Evolutionary conservation across 306 rosid species (phyloP).

Genomic region (Hippophae tibetana): DNA sequence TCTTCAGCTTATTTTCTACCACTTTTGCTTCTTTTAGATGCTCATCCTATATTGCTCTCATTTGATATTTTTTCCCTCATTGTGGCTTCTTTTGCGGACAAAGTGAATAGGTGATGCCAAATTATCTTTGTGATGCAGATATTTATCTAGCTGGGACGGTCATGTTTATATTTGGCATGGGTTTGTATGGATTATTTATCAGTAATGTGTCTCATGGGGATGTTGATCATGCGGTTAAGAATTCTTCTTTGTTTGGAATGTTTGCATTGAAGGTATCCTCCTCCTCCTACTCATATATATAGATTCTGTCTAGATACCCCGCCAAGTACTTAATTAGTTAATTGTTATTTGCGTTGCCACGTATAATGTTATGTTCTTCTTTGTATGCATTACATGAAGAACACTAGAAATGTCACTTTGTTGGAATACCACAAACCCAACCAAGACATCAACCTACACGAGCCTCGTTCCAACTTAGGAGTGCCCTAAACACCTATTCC

Average conservation of each 20-base stretch:
- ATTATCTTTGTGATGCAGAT: slow-evolving; percentile 50
- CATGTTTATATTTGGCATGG: slow-evolving; percentile 94
- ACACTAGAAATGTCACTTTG: no score
- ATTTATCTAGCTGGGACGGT: slow-evolving; percentile 98
- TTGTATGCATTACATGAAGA: no score
- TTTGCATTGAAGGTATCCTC: slow-evolving; percentile 70
- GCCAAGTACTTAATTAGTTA: no score
- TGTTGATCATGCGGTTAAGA: slow-evolving; percentile 63
- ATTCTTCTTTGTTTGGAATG: slow-evolving; percentile 93
- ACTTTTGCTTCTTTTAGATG: background rate
- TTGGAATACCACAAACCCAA: no score
- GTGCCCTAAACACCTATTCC: no score
- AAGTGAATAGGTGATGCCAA: slow-evolving; percentile 7
- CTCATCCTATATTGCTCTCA: background rate
- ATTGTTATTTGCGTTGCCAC: no score
- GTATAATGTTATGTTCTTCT: no score
- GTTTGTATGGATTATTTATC: slow-evolving; percentile 78
- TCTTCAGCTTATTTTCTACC: slow-evolving; percentile 8
- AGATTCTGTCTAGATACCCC: no score
- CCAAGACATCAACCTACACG: no score
- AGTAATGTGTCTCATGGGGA: slow-evolving; percentile 55
- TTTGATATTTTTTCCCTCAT: slow-evolving; percentile 1
- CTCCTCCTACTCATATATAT: no score
- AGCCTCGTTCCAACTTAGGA: no score
- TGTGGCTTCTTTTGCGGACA: no score